Evolutionary conservation across 371 early-diverging fungal genomes (phyloP).

Genomic region (Apophysomyces variabilis): DNA sequence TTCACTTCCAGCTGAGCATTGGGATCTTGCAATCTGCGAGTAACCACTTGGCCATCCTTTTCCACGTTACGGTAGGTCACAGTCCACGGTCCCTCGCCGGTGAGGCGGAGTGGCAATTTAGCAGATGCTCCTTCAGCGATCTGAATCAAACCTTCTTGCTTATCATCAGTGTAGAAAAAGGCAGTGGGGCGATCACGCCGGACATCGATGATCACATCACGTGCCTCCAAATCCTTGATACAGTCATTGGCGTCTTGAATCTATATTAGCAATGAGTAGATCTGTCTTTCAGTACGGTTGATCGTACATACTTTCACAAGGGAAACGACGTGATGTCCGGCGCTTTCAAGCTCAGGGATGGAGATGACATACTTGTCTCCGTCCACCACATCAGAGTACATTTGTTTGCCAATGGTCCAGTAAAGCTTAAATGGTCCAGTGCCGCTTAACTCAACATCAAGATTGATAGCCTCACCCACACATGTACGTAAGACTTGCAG

Average conservation of each 20-base stretch:
- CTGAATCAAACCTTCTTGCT: slow-evolving; percentile 22
- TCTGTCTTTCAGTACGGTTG: not conserved
- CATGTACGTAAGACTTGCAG: slow-evolving; percentile 39
- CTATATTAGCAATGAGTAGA: slow-evolving; percentile 7
- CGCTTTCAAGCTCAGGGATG: slow-evolving; percentile 40
- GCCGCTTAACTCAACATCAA: slow-evolving; percentile 47
- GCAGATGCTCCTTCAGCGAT: slow-evolving; percentile 40
- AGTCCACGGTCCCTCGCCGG: slow-evolving; percentile 55
- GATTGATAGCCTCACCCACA: slow-evolving; percentile 40
- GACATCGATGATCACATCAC: slow-evolving; percentile 51
- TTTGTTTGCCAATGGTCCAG: slow-evolving; percentile 43
- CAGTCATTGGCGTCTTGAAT: slow-evolving; percentile 52
- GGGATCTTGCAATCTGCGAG: slow-evolving; percentile 37
- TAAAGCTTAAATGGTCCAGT: slow-evolving; percentile 39
- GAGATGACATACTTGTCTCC: slow-evolving; percentile 36
- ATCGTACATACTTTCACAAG: slow-evolving; percentile 35
- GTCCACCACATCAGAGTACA: slow-evolving; percentile 31
- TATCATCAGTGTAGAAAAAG: slow-evolving; percentile 37
- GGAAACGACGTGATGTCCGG: slow-evolving; percentile 49
- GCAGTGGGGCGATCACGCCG: slow-evolving; percentile 55
- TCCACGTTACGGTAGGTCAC: slow-evolving; percentile 44
- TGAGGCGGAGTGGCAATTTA: slow-evolving; percentile 42
- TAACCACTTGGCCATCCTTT: slow-evolving; percentile 22
- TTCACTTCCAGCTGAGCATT: slow-evolving; percentile 46
- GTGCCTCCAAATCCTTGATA: slow-evolving; percentile 45